Evolutionary conservation across 495 filamentous ascomycete genomes (phyloP).

Genomic region (Xylaria scruposa): DNA sequence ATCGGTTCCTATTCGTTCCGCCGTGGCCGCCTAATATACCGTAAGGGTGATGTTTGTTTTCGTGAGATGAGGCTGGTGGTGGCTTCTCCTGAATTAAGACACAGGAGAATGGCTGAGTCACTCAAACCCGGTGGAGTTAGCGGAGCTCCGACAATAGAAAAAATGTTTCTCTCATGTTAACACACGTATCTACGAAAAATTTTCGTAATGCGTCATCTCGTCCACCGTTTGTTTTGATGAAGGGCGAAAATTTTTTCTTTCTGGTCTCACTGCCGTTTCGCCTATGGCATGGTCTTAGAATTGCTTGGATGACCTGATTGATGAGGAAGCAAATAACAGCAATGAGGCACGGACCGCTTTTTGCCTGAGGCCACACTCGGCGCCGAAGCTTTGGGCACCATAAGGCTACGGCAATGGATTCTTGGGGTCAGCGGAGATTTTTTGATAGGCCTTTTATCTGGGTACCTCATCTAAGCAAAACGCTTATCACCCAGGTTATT

Average conservation of each 20-base stretch:
- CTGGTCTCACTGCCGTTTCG: slow-evolving; percentile 21
- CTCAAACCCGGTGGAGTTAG: slow-evolving; percentile 10
- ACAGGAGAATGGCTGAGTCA: slow-evolving; percentile 22
- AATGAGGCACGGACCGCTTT: slow-evolving; percentile 5
- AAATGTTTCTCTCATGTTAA: not conserved
- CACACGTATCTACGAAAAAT: slow-evolving; percentile 1
- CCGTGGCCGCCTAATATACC: not conserved
- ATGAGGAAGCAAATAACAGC: not conserved
- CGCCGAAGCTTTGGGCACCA: slow-evolving; percentile 16
- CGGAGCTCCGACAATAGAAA: slow-evolving; percentile 20
- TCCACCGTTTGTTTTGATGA: slow-evolving; percentile 17
- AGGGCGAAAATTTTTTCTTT: slow-evolving; percentile 15
- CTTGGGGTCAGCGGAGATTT: slow-evolving; percentile 14
- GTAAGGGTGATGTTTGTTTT: not conserved
- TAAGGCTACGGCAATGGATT: slow-evolving; percentile 24
- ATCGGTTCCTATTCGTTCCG: slow-evolving; percentile 25
- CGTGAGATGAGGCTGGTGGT: slow-evolving; percentile 10
- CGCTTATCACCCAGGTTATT: slow-evolving; percentile 14
- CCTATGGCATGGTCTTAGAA: slow-evolving; percentile 16
- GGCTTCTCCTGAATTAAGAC: slow-evolving; percentile 5
- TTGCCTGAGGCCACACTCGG: slow-evolving; percentile 20
- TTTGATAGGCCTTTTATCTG: slow-evolving; percentile 15
- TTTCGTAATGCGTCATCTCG: slow-evolving; percentile 1
- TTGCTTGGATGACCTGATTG: slow-evolving; percentile 15
- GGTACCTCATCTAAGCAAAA: slow-evolving; percentile 23